phyloP scores from a whole-genome alignment of 345 rosid species.

The Hibiscus syriacus region DNA sequence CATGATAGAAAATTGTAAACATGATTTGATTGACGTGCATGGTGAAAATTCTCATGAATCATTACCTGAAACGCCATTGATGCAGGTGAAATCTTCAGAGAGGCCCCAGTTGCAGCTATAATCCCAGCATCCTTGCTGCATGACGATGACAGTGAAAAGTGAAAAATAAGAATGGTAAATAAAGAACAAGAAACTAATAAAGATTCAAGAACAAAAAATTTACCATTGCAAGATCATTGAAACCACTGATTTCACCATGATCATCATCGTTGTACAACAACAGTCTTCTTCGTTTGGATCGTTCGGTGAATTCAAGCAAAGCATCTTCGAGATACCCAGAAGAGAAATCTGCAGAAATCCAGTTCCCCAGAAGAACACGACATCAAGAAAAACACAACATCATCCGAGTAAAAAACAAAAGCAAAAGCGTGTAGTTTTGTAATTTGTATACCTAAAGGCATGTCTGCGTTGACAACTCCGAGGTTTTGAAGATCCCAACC shows the following conservation, averaged over 20 bases:
- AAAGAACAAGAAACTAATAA: not conserved
- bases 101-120: constrained; percentile 39
- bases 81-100: constrained; percentile 48
- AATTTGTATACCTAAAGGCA: constrained; percentile 56
- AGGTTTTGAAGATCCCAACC: constrained; percentile 82
- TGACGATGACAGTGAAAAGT: not conserved
- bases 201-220: not conserved
- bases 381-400: no score
- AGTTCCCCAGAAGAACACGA: not conserved
- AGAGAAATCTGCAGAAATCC: constrained; percentile 47
- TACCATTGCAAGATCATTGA: constrained; percentile 24
- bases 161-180: no score
- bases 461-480: constrained; percentile 77
- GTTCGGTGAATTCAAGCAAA: constrained; percentile 48
- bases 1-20: no score
- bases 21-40: not conserved
- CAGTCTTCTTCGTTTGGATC: constrained; percentile 65
- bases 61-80: constrained; percentile 38
- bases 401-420: not conserved
- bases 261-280: constrained; percentile 17
- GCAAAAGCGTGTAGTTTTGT: not conserved
- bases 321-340: constrained; percentile 92
- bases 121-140: constrained; percentile 56
- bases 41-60: not conserved
- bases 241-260: constrained; percentile 16